Evolutionary conservation across 306 rosid species (phyloP), one percentile per base, ranked within the genome.

Genomic region (Lagenaria siceraria): DNA sequence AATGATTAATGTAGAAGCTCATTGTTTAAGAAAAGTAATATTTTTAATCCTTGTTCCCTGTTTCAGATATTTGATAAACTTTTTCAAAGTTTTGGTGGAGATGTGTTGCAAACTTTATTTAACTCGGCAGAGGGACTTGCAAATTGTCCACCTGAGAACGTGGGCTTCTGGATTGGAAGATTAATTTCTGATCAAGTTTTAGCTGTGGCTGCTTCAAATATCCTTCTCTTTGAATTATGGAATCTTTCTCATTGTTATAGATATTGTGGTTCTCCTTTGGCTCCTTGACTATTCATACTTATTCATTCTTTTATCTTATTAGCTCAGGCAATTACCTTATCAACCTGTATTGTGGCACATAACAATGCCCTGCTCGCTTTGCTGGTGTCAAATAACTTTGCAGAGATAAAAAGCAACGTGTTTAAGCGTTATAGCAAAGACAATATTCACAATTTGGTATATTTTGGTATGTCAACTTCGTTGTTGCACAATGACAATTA

Each of bases 321-420:
- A 92, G 99, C 93, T 89, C 99, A 95, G 92, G 99, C 99, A 65
- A 95, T 95, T 82, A 95, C 99, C 81, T 82, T 95, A 52, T 95
- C 99, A 53, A 95, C 99, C 63, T 92, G 96, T 84, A 92, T 95
- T 53, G 97, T 92, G 78, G 97, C 99, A 78, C 99, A 92, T 89
- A 95, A 95, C 80, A 95, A 95, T 12, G 97, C 99, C 21, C 78
- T 95, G 87, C 87, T 88, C 5, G 99, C 99, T 77, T 88, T 95
- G 85, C 84, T 95, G 91, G 97, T 95, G 75, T 95, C 99, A 73
- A 95, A 95, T 83, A 95, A 95, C 87, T 95, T 95, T 83, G 89
- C 97, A 33, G 99, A 95, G 93, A 95, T 95, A 62, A 95, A 95
- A 83, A 90, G 97, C 90, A 95, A 83, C 35, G 99, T 92, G 68